phyloP scores from a whole-genome alignment of 192 early-diverging fungal genomes.

The Coemansia aciculifera region DNA sequence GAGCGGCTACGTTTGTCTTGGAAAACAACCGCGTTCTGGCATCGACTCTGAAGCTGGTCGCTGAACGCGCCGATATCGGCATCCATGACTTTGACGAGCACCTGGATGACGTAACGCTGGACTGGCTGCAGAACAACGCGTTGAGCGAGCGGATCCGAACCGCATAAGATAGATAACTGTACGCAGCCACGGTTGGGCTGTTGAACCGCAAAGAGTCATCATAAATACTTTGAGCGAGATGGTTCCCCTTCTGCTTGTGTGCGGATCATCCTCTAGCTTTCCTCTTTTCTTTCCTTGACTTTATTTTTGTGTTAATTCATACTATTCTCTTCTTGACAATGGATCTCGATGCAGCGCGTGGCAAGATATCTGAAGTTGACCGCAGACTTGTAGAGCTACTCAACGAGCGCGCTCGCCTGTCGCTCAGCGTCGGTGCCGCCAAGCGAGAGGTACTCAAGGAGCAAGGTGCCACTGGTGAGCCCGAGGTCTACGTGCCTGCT shows the following conservation, averaged over 20 bases:
- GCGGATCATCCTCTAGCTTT: background rate
- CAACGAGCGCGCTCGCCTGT: constrained; percentile 80
- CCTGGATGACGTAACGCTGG: constrained; percentile 42
- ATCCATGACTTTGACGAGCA: constrained; percentile 58
- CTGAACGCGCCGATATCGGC: constrained; percentile 35
- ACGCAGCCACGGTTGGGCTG: background rate
- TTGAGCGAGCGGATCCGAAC: constrained; percentile 46
- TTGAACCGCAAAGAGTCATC: too few species aligned
- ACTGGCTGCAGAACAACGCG: constrained; percentile 52
- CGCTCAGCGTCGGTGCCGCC: constrained; percentile 76
- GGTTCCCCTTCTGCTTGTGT: background rate
- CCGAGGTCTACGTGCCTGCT: constrained; percentile 74
- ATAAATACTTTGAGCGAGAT: background rate
- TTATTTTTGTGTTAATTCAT: background rate
- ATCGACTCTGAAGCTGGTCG: constrained; percentile 37
- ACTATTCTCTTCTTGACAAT: constrained; percentile 12
- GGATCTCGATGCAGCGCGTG: constrained; percentile 62
- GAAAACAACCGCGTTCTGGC: constrained; percentile 50
- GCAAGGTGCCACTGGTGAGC: constrained; percentile 43
- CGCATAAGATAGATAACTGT: constrained; percentile 10
- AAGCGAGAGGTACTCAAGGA: constrained; percentile 58
- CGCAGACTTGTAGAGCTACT: constrained; percentile 71
- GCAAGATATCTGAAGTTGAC: constrained; percentile 75
- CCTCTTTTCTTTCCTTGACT: background rate
- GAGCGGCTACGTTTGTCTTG: constrained; percentile 28